Evolutionary conservation across 2,329 filamentous ascomycete species (phyloP).

Genomic region (Bertia moriformis): DNA sequence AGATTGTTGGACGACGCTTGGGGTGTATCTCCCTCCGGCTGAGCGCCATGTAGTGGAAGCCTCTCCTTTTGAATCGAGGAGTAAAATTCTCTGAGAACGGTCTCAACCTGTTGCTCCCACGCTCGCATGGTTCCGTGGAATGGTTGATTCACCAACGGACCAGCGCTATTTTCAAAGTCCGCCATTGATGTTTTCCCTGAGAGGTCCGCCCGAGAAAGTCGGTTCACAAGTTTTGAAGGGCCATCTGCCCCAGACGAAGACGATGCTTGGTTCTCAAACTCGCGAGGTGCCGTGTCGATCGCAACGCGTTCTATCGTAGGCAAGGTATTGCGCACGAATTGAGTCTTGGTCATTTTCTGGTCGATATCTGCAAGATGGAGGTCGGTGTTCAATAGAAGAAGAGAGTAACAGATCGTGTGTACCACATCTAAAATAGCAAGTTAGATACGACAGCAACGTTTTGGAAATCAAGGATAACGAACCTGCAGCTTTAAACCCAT

Average conservation of each 20-base stretch:
- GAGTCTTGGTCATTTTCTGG: conserved; percentile 51
- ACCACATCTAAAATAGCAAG: conserved; percentile 39
- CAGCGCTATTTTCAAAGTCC: conserved; percentile 11
- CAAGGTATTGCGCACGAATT: conserved; percentile 56
- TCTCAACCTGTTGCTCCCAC: conserved; percentile 51
- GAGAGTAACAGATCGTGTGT: conserved; percentile 54
- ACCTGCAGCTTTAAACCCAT: conserved; percentile 53
- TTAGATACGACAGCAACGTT: too few species aligned
- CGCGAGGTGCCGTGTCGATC: conserved; percentile 34
- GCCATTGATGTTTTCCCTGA: neutral
- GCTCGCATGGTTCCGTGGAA: conserved; percentile 39
- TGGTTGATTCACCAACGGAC: conserved; percentile 38
- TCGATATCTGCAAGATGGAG: conserved; percentile 49
- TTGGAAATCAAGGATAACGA: conserved; percentile 11
- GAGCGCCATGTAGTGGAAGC: conserved; percentile 41
- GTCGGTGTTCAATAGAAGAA: conserved; percentile 54
- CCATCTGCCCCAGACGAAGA: neutral
- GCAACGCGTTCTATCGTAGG: conserved; percentile 46
- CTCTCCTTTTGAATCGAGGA: conserved; percentile 45
- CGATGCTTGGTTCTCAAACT: conserved; percentile 11
- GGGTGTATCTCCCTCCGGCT: neutral
- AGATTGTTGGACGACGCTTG: neutral
- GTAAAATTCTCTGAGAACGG: conserved; percentile 51
- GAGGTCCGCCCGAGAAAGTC: neutral
- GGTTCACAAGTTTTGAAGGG: neutral